Base-by-base conservation (phyloP, 1,139 yeast genomes). In the Zhuliangozyma blackwelliae region DNA sequence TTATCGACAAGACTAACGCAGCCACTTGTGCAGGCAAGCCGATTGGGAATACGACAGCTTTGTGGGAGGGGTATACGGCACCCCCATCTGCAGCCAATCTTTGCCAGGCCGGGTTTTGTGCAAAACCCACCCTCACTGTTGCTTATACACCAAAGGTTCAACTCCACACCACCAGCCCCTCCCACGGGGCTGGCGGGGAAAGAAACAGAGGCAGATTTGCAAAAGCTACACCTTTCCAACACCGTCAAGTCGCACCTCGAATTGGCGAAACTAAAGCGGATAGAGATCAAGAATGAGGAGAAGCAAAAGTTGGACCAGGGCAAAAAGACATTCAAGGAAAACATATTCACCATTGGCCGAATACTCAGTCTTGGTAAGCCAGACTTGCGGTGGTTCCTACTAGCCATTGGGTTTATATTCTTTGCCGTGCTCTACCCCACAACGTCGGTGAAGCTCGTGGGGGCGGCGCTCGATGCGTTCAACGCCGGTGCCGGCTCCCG, bases 351-450 rank as follows among this genome's bases (percentile, higher is more conserved):
- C 2, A 59, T 70, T 10, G 49, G 50, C 25, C 53, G 75, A 28
- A 70, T 70, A 31, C 47, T 69, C 16, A 54, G 51, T 31, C 52
- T 70, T 7, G 75, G 76, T 2, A 57, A 57, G 34, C 72, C 74
- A 3, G 75, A 70, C 44, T 41, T 60, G 40, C 62, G 53, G 41
- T 52, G 68, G 6, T 70, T 70, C 40, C 37, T 68, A 3, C 55
- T 62, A 29, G 75, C 75, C 1, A 45, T 70, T 21, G 70, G 59
- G 9, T 68, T 69, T 45, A 70, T 70, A 13, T 52, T 69, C 23
- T 66, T 67, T 51, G 75, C 76, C 2, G 75, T 70, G 29, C 49
- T 70, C 30, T 70, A 70, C 41, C 76, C 76, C 2, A 69, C 75
- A 1, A 60, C 69, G 1, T 61, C 71, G 9, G 75, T 70, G 10